Base-by-base conservation (phyloP, 2,329 filamentous ascomycete genomes). In the Chaetomium sp. region DNA sequence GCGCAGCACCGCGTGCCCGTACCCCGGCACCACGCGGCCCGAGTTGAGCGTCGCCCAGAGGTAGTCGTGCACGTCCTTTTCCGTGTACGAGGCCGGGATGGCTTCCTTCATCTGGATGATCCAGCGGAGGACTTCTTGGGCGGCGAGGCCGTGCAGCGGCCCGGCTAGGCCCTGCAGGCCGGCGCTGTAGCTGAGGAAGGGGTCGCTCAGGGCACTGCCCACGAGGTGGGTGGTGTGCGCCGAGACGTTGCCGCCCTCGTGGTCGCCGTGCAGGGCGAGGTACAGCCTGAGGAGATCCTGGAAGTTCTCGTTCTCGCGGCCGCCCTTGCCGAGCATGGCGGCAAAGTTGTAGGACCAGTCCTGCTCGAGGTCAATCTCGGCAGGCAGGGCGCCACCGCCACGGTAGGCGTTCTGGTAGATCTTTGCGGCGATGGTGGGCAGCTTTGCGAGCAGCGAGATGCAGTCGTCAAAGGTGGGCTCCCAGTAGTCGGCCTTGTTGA, bases 281-380 rank as follows among this genome's bases (percentile, higher is more conserved):
- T 99, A 99, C 35, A 99, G 82, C 72, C 95, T 88, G 68, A 99
- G 85, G 23, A 99, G 85, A 74, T 99, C 95, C 77, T 98, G 94
- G 85, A 99, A 97, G 77, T 91, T 90, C 80, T 93, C 91, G 72
- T 98, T 90, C 79, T 96, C 84, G 78, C 90, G 87, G 70, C 93
- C 92, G 58, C 89, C 87, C 82, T 96, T 97, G 74, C 94, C 94
- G 61, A 98, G 86, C 87, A 98, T 93, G 70, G 93, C 91, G 54
- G 95, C 95, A 74, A 97, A 99, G 85, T 99, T 99, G 84, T 97
- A 96, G 0, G 93, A 90, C 95, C 95, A 99, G 79, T 99, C 95
- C 80, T 97, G 92, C 71, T 90, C 85, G 64, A 87, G 79, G 73
- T 99, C 93, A 57, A 96, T 82, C 77, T 90, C 82, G 72, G 89